Evolutionary conservation across 768 basidiomycete genomes (phyloP).

Genomic region (Chlorophyllum brunneum): DNA sequence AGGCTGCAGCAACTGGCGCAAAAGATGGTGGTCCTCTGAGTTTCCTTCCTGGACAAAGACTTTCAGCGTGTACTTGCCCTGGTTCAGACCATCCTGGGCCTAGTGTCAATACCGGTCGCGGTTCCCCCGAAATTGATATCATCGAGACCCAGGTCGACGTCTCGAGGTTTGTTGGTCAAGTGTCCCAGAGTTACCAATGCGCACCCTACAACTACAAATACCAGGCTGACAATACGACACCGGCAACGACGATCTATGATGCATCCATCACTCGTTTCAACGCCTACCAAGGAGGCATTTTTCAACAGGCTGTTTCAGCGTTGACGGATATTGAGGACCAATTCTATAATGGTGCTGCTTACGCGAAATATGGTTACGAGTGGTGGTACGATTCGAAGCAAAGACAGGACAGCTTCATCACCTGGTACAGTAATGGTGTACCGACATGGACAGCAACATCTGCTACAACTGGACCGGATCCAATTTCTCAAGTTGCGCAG

Average conservation of each 20-base stretch:
- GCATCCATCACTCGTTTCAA: conserved; percentile 49
- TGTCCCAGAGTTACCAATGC: conserved; percentile 74
- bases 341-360: conserved; percentile 51
- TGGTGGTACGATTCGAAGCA: conserved; percentile 68
- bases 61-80: conserved; percentile 84
- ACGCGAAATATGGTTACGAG: conserved; percentile 69
- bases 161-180: conserved; percentile 46
- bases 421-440: conserved; percentile 69
- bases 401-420: conserved; percentile 66
- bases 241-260: conserved; percentile 52
- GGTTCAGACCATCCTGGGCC: conserved; percentile 91
- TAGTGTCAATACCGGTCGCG: conserved; percentile 54
- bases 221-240: conserved; percentile 45
- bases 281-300: conserved; percentile 60
- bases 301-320: conserved; percentile 72
- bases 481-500: conserved; percentile 47
- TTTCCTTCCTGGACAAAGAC: conserved; percentile 78
- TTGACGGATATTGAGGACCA: conserved; percentile 47
- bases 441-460: conserved; percentile 70
- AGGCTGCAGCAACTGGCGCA: conserved; percentile 47
- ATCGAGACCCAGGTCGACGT: conserved; percentile 75
- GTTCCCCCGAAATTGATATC: conserved; percentile 89
- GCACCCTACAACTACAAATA: conserved; percentile 76
- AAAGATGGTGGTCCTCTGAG: conserved; percentile 52
- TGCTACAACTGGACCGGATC: conserved; percentile 61